Conservation (phyloP, 2,329 filamentous ascomycete species). For the Thelonectria olida region DNA sequence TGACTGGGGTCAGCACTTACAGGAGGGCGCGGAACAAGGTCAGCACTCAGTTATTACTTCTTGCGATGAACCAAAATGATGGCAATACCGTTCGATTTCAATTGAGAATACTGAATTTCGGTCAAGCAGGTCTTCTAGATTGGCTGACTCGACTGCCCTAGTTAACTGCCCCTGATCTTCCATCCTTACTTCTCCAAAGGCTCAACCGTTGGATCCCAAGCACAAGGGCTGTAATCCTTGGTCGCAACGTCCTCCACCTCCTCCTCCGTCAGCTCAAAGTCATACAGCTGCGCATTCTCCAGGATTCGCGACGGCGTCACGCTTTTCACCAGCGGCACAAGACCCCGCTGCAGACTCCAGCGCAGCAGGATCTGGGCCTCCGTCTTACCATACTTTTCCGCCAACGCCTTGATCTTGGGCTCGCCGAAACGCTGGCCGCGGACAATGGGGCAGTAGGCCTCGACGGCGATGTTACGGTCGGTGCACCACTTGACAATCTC, state of each 20-base stretch:
- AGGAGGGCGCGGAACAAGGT: too few species aligned
- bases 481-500: constrained; percentile 84
- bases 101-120: too few species aligned
- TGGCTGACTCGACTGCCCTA: too few species aligned
- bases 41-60: too few species aligned
- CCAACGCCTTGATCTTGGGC: constrained; percentile 68
- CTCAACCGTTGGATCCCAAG: constrained; percentile 65
- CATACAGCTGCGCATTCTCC: constrained; percentile 67
- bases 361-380: constrained; percentile 82
- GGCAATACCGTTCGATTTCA: too few species aligned
- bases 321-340: constrained; percentile 78
- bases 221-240: constrained; percentile 61
- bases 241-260: constrained; percentile 62
- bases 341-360: constrained; percentile 84
- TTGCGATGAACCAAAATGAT: too few species aligned
- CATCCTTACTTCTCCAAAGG: constrained; percentile 51
- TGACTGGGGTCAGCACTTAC: constrained; percentile 25
- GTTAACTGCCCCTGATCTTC: neutral
- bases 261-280: constrained; percentile 64
- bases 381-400: constrained; percentile 76
- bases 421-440: constrained; percentile 78
- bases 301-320: constrained; percentile 73
- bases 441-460: constrained; percentile 71
- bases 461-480: constrained; percentile 67
- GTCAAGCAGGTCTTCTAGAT: too few species aligned